Base-by-base conservation (phyloP, 306 rosid genomes). In the Vigna unguiculata region DNA sequence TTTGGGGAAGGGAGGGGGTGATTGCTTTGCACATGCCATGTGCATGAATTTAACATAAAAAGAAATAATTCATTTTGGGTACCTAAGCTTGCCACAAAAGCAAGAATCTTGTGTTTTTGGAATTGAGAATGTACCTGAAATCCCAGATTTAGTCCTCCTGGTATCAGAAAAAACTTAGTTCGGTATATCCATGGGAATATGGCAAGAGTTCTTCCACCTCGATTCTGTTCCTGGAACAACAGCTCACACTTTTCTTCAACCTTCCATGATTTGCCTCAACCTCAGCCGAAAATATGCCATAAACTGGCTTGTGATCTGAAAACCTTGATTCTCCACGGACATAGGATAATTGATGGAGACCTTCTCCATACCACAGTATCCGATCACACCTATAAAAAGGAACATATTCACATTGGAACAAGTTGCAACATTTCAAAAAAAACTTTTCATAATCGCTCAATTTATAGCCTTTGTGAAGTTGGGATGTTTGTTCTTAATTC, bases 271-370 rank as follows among this genome's bases (percentile, higher is more conserved):
- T 89, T 10, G 97, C 89, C 80, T 89, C 97, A 64, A 96, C 99
- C 88, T 96, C 99, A 2, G 98, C 98, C 90, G 96, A 96, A 84
- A 96, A 96, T 53, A 96, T 64, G 67, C 93, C 98, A 54, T 88
- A 96, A 61, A 96, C 99, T 0, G 98, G 99, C 76, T 93, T 91
- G 71, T 96, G 99, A 83, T 96, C 99, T 28, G 99, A 96, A 72
- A 96, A 96, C 22, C 96, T 87, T 7, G 99, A 96, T 79, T 93
- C 98, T 22, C 99, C 98, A 0, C 99, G 99, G 41, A 91, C 99
- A 13, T 96, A 96, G 13, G 99, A 91, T 84, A 76, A n/a, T 84
- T 96, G 99, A 78, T 88, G 99, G 45, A 96, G 98, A 17, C 99
- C 99, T 87, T 91, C 97, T 24, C 98, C 99, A 19, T 96, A 71